Base-by-base conservation (phyloP, 345 rosid genomes). In the Citrus mangshanensis region DNA sequence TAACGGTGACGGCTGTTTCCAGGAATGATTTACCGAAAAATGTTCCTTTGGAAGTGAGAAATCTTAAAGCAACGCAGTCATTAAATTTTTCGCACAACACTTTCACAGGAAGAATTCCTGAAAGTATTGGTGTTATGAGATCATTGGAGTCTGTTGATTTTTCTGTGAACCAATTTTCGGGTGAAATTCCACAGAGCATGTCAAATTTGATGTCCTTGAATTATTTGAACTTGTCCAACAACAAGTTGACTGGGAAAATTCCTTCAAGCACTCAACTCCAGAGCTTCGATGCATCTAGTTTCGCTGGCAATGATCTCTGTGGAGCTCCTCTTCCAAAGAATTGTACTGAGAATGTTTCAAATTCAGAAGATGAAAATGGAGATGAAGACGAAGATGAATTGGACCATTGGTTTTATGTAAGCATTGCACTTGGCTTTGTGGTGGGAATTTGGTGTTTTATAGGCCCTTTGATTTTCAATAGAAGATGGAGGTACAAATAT, bases 151-250 rank as follows among this genome's bases (percentile, higher is more conserved):
- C 42, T 7, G 42, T 38, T 38, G 42, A 38, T 38, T 38, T 38
- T 38, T 38, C 42, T 8, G 42, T 38, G 8, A 38, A 38, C 42
- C 10, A 38, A 38, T 0, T 38, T 38, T 38, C 42, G 42, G 59
- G 81, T 7, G 24, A 72, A 51, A 79, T 79, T 21, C 77, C 77
- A n/a, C 32, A 0, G 1, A 51, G 56, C 56, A 51, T 51, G 56
- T 51, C 56, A 51, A 18, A 18, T 51, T 18, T 51, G 22, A 51
- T 18, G 22, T 18, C 22, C 22, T 51, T 51, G 56, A 51, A 51
- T 51, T 21, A 51, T 51, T 18, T 51, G 56, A 51, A 51, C 56
- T 3, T 46, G 51, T 46, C 51, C 51, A 12, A 12, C 51, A 46
- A 12, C 51, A 46, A 46, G 14, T 46, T 46, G 51, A 38, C 5